Percentiles rank a stretch among this genome's conserved stretches.
Evolutionary conservation across 305 asterid species (phyloP).

Genomic region (Fraxinus baroniana): DNA sequence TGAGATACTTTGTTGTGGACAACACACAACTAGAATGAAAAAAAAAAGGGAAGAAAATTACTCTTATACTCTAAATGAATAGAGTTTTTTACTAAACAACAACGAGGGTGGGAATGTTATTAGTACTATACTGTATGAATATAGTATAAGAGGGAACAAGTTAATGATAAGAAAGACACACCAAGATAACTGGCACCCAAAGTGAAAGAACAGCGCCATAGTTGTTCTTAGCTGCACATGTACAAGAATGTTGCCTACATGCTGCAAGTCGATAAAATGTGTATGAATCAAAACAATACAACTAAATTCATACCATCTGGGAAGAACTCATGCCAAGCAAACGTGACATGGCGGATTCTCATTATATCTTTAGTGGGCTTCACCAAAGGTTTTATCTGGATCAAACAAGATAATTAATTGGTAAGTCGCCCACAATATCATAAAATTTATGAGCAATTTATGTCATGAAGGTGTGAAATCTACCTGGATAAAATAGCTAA

Average conservation of each 20-base stretch:
- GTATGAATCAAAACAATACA: conserved; percentile 6
- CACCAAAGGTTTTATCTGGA: conserved; percentile 90
- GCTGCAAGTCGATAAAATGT: conserved; percentile 18
- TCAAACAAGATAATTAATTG: conserved; percentile 26
- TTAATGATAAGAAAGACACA: conserved; percentile 38
- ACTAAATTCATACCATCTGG: conserved; percentile 64
- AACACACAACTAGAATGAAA: conserved; percentile 10
- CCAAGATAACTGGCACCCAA: conserved; percentile 89
- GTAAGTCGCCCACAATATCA: conserved; percentile 15
- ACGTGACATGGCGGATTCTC: conserved; percentile 63
- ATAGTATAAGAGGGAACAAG: conserved; percentile 18
- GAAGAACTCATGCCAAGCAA: conserved; percentile 96
- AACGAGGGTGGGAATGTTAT: background rate
- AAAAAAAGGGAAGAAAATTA: background rate
- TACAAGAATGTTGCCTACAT: conserved; percentile 29
- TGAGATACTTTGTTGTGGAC: conserved; percentile 17
- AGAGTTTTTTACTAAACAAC: background rate
- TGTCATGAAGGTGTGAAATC: conserved; percentile 27
- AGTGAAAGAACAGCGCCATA: conserved; percentile 71
- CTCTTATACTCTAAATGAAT: background rate
- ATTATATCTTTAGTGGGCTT: conserved; percentile 81
- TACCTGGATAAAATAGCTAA: conserved; percentile 91
- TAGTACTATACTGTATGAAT: background rate
- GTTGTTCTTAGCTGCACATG: conserved; percentile 64
- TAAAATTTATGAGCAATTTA: conserved; percentile 10